Conservation (phyloP, 1,284 basidiomycete species). For the Ceratobasidium sp. region DNA sequence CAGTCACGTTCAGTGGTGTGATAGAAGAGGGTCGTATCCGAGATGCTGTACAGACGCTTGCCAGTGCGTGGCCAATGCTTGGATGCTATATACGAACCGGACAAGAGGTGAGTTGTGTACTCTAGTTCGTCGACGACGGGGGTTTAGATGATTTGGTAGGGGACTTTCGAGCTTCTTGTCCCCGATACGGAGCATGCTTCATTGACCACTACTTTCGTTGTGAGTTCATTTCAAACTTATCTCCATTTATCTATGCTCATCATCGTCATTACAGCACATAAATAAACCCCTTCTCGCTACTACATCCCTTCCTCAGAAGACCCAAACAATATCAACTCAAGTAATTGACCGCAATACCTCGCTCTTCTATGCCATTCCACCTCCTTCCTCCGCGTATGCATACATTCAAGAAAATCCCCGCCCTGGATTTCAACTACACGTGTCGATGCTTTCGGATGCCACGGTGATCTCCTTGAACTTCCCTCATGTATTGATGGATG, state of each 20-base stretch:
- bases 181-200: slow-evolving; percentile 19
- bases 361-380: not conserved
- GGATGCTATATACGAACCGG: not conserved
- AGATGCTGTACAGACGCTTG: not conserved
- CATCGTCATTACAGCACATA: not conserved
- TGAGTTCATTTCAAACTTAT: not conserved
- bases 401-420: not conserved
- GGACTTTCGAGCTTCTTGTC: slow-evolving; percentile 6
- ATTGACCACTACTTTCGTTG: not conserved
- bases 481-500: slow-evolving; percentile 29
- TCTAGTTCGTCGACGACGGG: too few relatives aligned
- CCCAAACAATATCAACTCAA: slow-evolving; percentile 17
- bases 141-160: too few relatives aligned
- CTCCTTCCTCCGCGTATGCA: not conserved
- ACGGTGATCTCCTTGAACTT: slow-evolving; percentile 16
- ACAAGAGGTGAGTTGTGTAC: not conserved
- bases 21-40: not conserved
- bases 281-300: not conserved
- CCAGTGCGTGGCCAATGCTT: slow-evolving; percentile 17
- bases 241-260: not conserved
- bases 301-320: not conserved
- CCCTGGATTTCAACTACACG: slow-evolving; percentile 19
- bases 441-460: slow-evolving; percentile 5
- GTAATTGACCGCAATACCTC: not conserved
- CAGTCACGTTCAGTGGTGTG: slow-evolving; percentile 21